Percentiles rank a stretch among this genome's conserved stretches.
phyloP scores from a whole-genome alignment of 2,329 filamentous ascomycete genomes.

The Sarocladium kiliense region DNA sequence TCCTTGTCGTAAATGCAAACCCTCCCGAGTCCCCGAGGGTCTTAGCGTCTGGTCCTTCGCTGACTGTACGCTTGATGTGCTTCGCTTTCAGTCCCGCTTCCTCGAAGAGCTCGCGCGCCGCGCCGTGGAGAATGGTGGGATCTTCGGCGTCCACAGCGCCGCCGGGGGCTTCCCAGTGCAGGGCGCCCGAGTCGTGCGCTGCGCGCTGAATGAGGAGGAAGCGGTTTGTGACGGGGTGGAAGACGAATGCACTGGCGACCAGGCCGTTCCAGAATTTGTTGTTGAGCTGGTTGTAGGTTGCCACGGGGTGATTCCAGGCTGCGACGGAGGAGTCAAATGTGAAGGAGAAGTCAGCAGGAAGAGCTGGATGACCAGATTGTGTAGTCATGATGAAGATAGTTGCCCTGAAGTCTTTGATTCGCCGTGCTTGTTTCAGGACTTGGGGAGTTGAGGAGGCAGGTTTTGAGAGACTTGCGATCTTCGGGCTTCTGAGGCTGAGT shows the following conservation, averaged over 20 bases:
- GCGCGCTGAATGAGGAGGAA: slow-evolving; percentile 43
- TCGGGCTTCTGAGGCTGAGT: background rate
- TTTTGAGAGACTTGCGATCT: no score
- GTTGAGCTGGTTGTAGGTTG: slow-evolving; percentile 1
- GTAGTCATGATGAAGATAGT: background rate
- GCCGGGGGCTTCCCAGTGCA: slow-evolving; percentile 44
- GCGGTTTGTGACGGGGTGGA: slow-evolving; percentile 21
- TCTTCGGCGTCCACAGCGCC: slow-evolving; percentile 40
- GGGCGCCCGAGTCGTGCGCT: slow-evolving; percentile 36
- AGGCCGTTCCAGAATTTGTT: slow-evolving; percentile 19
- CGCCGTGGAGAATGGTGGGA: slow-evolving; percentile 33
- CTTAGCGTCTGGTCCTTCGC: slow-evolving; percentile 9
- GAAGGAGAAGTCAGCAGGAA: slow-evolving; percentile 4
- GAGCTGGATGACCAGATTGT: slow-evolving; percentile 18
- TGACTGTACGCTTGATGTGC: slow-evolving; percentile 16
- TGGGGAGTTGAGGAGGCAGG: no score
- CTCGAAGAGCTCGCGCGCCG: slow-evolving; percentile 43
- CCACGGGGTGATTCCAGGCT: slow-evolving; percentile 1
- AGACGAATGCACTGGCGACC: slow-evolving; percentile 28
- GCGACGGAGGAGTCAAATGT: slow-evolving; percentile 4
- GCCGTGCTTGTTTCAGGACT: background rate
- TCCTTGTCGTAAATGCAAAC: slow-evolving; percentile 28
- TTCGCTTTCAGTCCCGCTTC: slow-evolving; percentile 35
- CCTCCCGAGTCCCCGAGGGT: slow-evolving; percentile 20
- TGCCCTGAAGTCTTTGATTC: no score